Conservation (phyloP, 495 filamentous ascomycete species). For the Neurospora hispaniola region DNA sequence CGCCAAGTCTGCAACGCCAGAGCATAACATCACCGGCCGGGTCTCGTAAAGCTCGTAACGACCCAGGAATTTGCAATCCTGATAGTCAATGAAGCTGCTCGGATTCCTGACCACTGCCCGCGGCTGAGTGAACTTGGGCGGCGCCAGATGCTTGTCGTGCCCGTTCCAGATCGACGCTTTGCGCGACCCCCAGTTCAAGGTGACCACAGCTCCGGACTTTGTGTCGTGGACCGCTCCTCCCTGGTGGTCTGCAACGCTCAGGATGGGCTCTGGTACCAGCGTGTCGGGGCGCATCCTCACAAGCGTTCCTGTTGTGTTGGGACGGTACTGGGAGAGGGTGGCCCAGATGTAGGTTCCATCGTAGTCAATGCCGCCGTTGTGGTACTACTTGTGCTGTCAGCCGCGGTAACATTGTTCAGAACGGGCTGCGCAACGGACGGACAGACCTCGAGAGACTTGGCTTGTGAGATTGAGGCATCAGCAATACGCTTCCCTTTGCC, state of each 20-base stretch:
- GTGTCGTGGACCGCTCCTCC: constrained; percentile 26
- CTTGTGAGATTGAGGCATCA: constrained; percentile 21
- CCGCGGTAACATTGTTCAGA: background rate
- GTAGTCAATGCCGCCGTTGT: constrained; percentile 30
- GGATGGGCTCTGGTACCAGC: constrained; percentile 15
- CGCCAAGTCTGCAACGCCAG: constrained; percentile 20
- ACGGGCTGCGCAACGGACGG: background rate
- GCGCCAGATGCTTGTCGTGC: constrained; percentile 10
- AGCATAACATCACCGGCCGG: constrained; percentile 27
- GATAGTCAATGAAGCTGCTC: constrained; percentile 26
- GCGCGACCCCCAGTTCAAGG: constrained; percentile 26
- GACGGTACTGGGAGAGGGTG: constrained; percentile 26
- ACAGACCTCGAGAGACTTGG: constrained; percentile 14
- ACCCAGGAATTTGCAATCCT: constrained; percentile 33
- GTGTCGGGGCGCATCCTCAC: constrained; percentile 22
- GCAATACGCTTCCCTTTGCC: constrained; percentile 23
- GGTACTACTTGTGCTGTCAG: constrained; percentile 12
- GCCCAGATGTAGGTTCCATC: constrained; percentile 31
- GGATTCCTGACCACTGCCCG: constrained; percentile 12
- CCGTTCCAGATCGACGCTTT: constrained; percentile 22
- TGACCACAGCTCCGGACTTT: constrained; percentile 17
- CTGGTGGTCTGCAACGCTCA: constrained; percentile 23
- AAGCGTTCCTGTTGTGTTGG: constrained; percentile 28
- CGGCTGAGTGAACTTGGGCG: constrained; percentile 19
- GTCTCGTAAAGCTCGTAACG: constrained; percentile 9